Percentiles rank a stretch among this genome's conserved stretches.
Evolutionary conservation across 108 stramenopile species (phyloP).

Genomic region (Nannochloropsis oceanica): DNA sequence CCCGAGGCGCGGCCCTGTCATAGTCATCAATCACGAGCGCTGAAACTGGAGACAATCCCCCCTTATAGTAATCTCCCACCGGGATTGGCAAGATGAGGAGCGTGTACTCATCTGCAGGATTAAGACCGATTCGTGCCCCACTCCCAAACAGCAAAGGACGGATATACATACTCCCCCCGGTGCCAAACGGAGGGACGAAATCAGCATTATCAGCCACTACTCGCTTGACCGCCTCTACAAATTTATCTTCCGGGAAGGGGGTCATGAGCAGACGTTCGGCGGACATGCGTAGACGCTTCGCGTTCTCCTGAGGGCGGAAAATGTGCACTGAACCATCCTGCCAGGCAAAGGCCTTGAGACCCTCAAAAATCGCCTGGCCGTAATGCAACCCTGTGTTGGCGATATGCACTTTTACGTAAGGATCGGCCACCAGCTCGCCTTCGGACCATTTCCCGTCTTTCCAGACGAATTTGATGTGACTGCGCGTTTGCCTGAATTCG

Average conservation of each 20-base stretch:
- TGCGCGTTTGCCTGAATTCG: slow-evolving; percentile 79
- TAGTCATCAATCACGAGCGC: slow-evolving; percentile 78
- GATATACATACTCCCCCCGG: slow-evolving; percentile 81
- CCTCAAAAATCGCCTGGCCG: slow-evolving; percentile 95
- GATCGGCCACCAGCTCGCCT: slow-evolving; percentile 37
- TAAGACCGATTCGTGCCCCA: slow-evolving; percentile 83
- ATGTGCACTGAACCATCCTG: slow-evolving; percentile 72
- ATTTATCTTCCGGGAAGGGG: slow-evolving; percentile 56
- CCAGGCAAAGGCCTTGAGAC: slow-evolving; percentile 89
- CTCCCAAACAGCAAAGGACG: slow-evolving; percentile 86
- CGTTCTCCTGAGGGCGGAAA: slow-evolving; percentile 94
- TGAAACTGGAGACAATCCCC: slow-evolving; percentile 72
- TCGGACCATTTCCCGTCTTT: slow-evolving; percentile 22
- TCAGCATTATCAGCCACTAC: slow-evolving; percentile 80
- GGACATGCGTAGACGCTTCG: slow-evolving; percentile 48
- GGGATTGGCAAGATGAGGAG: slow-evolving; percentile 82
- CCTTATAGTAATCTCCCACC: slow-evolving; percentile 97
- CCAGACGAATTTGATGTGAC: slow-evolving; percentile 54
- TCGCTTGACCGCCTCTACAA: slow-evolving; percentile 69
- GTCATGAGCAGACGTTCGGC: slow-evolving; percentile 82
- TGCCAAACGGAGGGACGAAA: slow-evolving; percentile 90
- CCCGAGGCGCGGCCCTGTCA: slow-evolving; percentile 90
- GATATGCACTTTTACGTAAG: slow-evolving; percentile 78
- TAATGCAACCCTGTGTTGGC: slow-evolving; percentile 95
- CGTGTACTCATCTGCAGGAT: slow-evolving; percentile 93